These are phyloP conservation scores for Paralagenidium karlingii DNA, from an alignment of 352 stramenopile genomes.

Conservation along the genomic window DNA sequence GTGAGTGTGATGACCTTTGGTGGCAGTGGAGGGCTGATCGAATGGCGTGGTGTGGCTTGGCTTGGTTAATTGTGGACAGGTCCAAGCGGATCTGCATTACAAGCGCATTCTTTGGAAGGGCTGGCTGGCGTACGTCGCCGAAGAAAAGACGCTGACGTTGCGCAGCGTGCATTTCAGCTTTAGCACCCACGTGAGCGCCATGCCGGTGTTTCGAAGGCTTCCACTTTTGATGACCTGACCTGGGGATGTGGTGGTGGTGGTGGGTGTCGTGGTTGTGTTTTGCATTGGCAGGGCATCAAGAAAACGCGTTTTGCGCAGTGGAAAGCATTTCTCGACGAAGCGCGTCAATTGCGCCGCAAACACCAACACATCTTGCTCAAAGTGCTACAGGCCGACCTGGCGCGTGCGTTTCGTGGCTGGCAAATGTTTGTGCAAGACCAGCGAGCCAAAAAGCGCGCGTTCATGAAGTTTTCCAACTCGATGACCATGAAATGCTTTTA, in stretches of 20 bases:
- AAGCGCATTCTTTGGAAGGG: conserved; percentile 31
- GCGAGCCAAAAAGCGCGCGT: conserved; percentile 37
- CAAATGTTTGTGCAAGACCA: conserved; percentile 32
- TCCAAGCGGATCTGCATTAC: conserved; percentile 20
- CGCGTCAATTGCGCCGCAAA: conserved; percentile 28
- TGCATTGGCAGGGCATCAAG: conserved; percentile 23
- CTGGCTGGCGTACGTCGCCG: conserved; percentile 36
- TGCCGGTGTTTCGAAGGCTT: no score
- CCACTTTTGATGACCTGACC: no score
- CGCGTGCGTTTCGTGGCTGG: conserved; percentile 46
- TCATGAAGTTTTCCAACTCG: conserved; percentile 42
- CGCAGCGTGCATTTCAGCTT: no score
- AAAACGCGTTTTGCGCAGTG: conserved; percentile 66
- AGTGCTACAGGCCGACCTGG: conserved; percentile 38
- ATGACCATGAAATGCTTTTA: conserved; percentile 54
- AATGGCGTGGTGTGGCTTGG: background rate
- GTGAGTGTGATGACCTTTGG: conserved; percentile 7
- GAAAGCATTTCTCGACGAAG: conserved; percentile 19
- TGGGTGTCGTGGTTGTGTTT: background rate
- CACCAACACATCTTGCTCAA: conserved; percentile 28
- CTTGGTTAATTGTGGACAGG: background rate
- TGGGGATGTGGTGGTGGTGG: no score
- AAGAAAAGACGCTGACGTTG: no score
- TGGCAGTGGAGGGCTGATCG: background rate
- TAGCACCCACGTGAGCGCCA: no score